These are phyloP conservation scores for Zopfia rhizophila DNA, from an alignment of 2,329 filamentous ascomycete species.

Conservation along the genomic window DNA sequence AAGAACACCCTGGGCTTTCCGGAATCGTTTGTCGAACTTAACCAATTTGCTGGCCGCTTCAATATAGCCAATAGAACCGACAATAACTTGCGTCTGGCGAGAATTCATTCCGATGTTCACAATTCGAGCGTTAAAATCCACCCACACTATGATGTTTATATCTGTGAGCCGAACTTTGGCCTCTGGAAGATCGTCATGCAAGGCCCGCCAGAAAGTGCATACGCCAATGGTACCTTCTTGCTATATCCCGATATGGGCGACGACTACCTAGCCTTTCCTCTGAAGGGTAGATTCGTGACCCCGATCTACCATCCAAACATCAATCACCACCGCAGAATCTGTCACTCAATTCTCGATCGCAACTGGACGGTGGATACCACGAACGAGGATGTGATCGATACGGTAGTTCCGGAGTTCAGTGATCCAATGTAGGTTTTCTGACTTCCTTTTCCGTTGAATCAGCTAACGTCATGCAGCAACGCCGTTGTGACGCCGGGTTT, in stretches of 20 bases:
- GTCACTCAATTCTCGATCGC: constrained; percentile 47
- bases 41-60: constrained; percentile 6
- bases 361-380: constrained; percentile 51
- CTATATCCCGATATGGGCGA: constrained; percentile 51
- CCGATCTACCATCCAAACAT: constrained; percentile 53
- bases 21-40: constrained; percentile 21
- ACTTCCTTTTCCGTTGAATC: background rate
- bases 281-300: constrained; percentile 50
- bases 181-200: constrained; percentile 56
- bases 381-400: constrained; percentile 45
- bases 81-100: constrained; percentile 33
- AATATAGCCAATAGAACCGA: constrained; percentile 9
- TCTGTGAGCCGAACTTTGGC: constrained; percentile 50
- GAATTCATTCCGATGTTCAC: constrained; percentile 48
- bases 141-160: constrained; percentile 51
- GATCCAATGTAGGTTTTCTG: constrained; percentile 30
- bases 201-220: constrained; percentile 42
- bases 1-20: constrained; percentile 40
- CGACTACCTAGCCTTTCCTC: constrained; percentile 48
- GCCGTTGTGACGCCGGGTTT: constrained; percentile 45
- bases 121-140: constrained; percentile 40
- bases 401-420: constrained; percentile 41
- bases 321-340: constrained; percentile 50
- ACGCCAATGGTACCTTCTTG: constrained; percentile 46
- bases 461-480: constrained; percentile 23